These are phyloP conservation scores for Diaporthe nobilis DNA, from an alignment of 2,329 filamentous ascomycete species.

Conservation along the genomic window DNA sequence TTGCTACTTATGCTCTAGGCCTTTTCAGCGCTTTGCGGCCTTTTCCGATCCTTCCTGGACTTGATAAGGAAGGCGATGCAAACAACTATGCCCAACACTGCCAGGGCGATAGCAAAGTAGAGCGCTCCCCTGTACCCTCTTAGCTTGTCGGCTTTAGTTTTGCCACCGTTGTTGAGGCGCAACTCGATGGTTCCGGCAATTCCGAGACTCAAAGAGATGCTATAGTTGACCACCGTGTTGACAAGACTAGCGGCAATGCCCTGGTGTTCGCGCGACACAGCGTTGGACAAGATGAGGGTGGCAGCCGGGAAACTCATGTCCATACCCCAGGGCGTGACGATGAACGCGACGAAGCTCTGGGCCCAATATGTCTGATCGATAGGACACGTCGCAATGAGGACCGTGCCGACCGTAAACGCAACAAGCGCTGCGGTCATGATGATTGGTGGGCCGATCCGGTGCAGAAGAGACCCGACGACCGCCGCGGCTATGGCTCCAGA, in stretches of 20 bases:
- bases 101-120: constrained; percentile 43
- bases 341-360: constrained; percentile 62
- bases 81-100: constrained; percentile 39
- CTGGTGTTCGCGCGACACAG: constrained; percentile 47
- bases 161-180: constrained; percentile 51
- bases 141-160: constrained; percentile 38
- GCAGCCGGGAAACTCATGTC: constrained; percentile 69
- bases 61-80: constrained; percentile 41
- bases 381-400: constrained; percentile 52
- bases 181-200: constrained; percentile 67
- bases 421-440: constrained; percentile 45
- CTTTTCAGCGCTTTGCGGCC: background rate
- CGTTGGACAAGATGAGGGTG: constrained; percentile 63
- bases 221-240: constrained; percentile 70
- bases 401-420: constrained; percentile 45
- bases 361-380: constrained; percentile 66
- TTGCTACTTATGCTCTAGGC: background rate
- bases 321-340: constrained; percentile 65
- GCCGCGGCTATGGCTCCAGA: constrained; percentile 49
- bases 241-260: constrained; percentile 58
- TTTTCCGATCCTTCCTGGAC: background rate
- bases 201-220: constrained; percentile 66
- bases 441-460: constrained; percentile 48
- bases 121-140: constrained; percentile 42
- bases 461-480: constrained; percentile 50